Evolutionary conservation across 768 basidiomycete genomes (phyloP).

Genomic region (Hericium alpestre): DNA sequence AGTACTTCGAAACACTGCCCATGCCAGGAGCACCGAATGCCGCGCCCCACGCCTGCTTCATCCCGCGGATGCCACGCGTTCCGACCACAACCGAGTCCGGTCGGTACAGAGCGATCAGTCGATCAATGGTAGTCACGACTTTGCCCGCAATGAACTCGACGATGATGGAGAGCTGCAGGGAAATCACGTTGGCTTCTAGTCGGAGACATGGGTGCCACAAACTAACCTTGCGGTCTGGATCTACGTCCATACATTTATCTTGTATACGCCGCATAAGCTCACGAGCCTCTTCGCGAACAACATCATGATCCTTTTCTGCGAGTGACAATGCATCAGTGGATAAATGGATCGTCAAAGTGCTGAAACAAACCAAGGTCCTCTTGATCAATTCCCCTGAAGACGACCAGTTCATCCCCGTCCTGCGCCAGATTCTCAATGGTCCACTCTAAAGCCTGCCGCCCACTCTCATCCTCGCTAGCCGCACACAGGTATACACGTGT

Average conservation of each 20-base stretch:
- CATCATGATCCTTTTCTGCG: slow-evolving; percentile 64
- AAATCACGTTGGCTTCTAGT: background rate
- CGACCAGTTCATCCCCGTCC: slow-evolving; percentile 87
- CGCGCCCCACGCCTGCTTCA: slow-evolving; percentile 42
- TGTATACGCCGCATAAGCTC: slow-evolving; percentile 73
- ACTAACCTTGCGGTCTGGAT: slow-evolving; percentile 61
- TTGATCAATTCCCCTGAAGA: slow-evolving; percentile 82
- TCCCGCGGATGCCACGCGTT: slow-evolving; percentile 59
- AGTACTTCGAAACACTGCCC: slow-evolving; percentile 60
- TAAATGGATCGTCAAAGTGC: background rate
- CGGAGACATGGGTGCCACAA: background rate
- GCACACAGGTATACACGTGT: slow-evolving; percentile 90
- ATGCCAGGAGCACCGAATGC: slow-evolving; percentile 43
- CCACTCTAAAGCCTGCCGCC: slow-evolving; percentile 86
- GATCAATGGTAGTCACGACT: slow-evolving; percentile 81
- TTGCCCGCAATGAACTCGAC: slow-evolving; percentile 92
- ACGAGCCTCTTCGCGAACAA: slow-evolving; percentile 76
- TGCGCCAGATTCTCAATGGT: slow-evolving; percentile 73
- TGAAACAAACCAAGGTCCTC: slow-evolving; percentile 63
- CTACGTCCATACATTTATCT: slow-evolving; percentile 67
- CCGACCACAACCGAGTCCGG: slow-evolving; percentile 92
- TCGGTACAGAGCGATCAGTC: slow-evolving; percentile 83
- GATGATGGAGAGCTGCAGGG: slow-evolving; percentile 68
- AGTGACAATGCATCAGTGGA: background rate
- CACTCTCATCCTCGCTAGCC: slow-evolving; percentile 80